Conservation (phyloP, 2,329 filamentous ascomycete genomes). For the Orbilia brochopaga region DNA sequence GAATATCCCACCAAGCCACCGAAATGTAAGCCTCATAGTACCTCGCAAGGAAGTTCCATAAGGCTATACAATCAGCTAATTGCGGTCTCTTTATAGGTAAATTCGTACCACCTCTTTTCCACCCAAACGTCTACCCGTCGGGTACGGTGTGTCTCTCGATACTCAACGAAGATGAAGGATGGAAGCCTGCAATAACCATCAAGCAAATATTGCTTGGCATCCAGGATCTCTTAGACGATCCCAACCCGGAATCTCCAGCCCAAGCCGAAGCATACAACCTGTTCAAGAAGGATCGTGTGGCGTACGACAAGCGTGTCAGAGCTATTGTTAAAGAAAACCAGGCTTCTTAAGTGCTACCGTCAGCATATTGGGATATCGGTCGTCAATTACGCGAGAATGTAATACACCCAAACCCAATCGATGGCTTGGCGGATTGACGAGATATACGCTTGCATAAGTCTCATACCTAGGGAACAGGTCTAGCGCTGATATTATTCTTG, state of each 20-base stretch:
- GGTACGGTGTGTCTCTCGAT: slow-evolving; percentile 97
- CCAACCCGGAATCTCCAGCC: slow-evolving; percentile 94
- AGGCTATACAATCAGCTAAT: slow-evolving; percentile 41
- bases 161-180: slow-evolving; percentile 96
- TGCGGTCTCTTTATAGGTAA: slow-evolving; percentile 70
- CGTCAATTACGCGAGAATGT: background rate
- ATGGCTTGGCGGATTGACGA: no score
- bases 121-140: slow-evolving; percentile 97
- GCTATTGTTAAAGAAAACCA: slow-evolving; percentile 71
- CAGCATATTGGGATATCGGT: background rate
- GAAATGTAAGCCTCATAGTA: slow-evolving; percentile 75
- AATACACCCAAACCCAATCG: background rate
- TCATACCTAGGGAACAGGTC: no score
- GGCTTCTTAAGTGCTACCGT: slow-evolving; percentile 14
- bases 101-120: slow-evolving; percentile 93
- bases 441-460: no score
- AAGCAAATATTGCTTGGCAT: slow-evolving; percentile 97
- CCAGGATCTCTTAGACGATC: slow-evolving; percentile 92
- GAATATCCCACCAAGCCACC: slow-evolving; percentile 99
- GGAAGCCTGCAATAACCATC: slow-evolving; percentile 98
- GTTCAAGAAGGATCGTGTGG: slow-evolving; percentile 84
- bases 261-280: slow-evolving; percentile 98
- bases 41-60: background rate
- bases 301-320: slow-evolving; percentile 87
- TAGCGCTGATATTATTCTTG: no score